phyloP scores from a whole-genome alignment of 768 basidiomycete genomes.

The Pholiota conissans region DNA sequence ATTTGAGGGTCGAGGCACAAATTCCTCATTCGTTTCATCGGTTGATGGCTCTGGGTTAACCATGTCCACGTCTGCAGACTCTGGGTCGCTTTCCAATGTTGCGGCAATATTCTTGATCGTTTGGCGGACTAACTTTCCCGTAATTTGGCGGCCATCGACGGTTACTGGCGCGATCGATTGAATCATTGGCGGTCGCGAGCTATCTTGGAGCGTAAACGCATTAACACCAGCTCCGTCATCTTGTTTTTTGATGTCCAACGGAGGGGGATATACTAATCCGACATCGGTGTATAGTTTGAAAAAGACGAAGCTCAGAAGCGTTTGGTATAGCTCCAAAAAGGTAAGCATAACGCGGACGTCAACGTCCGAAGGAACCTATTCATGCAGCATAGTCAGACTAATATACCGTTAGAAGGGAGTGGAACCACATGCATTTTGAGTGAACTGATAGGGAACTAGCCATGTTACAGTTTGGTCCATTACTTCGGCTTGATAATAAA shows the following conservation, averaged over 20 bases:
- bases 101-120: slow-evolving; percentile 54
- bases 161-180: slow-evolving; percentile 50
- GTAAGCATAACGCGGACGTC: slow-evolving; percentile 98
- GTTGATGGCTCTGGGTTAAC: slow-evolving; percentile 30
- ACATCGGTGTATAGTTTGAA: slow-evolving; percentile 98
- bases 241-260: slow-evolving; percentile 79
- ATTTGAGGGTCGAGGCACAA: slow-evolving; percentile 57
- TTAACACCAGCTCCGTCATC: slow-evolving; percentile 87
- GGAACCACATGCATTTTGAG: slow-evolving; percentile 69
- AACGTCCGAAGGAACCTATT: slow-evolving; percentile 89
- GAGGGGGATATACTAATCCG: slow-evolving; percentile 93
- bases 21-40: slow-evolving; percentile 60
- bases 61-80: slow-evolving; percentile 39
- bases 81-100: slow-evolving; percentile 21
- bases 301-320: slow-evolving; percentile 90
- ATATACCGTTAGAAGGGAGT: not conserved
- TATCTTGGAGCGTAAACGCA: slow-evolving; percentile 75
- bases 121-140: slow-evolving; percentile 56
- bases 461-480: slow-evolving; percentile 92
- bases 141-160: slow-evolving; percentile 42
- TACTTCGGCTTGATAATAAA: slow-evolving; percentile 96
- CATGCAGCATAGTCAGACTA: slow-evolving; percentile 5
- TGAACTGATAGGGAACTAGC: slow-evolving; percentile 97
- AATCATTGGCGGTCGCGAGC: slow-evolving; percentile 33
- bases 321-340: slow-evolving; percentile 97